Conservation (phyloP, 2,329 filamentous ascomycete genomes). For the Macrophomina tecta region DNA sequence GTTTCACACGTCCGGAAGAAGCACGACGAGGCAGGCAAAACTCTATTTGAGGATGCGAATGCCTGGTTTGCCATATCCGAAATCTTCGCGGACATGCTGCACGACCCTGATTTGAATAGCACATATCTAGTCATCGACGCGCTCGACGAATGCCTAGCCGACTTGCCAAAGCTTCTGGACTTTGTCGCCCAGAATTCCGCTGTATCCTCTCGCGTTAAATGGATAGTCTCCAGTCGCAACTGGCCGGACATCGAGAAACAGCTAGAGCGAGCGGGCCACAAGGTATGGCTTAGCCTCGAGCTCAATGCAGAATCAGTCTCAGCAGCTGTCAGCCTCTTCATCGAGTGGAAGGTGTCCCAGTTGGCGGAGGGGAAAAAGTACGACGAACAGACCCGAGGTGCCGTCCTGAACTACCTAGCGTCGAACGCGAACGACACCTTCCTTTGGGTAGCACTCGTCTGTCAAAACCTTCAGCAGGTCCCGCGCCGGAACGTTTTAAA, state of each 20-base stretch:
- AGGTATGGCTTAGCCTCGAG: slow-evolving; percentile 41
- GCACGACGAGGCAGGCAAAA: slow-evolving; percentile 43
- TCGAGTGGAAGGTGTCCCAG: slow-evolving; percentile 41
- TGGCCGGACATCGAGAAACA: slow-evolving; percentile 41
- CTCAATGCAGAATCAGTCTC: slow-evolving; percentile 45
- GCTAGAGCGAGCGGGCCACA: slow-evolving; percentile 31
- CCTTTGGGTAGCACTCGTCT: slow-evolving; percentile 54
- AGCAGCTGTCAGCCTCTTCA: slow-evolving; percentile 46
- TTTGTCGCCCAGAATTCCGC: background rate
- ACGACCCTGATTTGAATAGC: slow-evolving; percentile 35
- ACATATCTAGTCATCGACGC: background rate
- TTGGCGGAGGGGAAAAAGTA: slow-evolving; percentile 38
- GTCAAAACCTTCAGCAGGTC: slow-evolving; percentile 38
- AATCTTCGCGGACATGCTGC: slow-evolving; percentile 50
- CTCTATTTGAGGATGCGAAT: slow-evolving; percentile 50
- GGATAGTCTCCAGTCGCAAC: background rate
- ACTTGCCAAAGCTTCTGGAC: background rate
- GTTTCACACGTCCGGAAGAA: slow-evolving; percentile 42
- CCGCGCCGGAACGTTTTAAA: background rate
- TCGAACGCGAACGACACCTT: slow-evolving; percentile 50
- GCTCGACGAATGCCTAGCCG: background rate
- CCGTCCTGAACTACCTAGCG: slow-evolving; percentile 33
- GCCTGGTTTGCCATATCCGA: slow-evolving; percentile 44
- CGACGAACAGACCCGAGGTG: background rate
- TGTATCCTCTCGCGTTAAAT: background rate